Base-by-base conservation (phyloP, 2,329 filamentous ascomycete species). In the Arthrobotrys pseudoclavata region DNA sequence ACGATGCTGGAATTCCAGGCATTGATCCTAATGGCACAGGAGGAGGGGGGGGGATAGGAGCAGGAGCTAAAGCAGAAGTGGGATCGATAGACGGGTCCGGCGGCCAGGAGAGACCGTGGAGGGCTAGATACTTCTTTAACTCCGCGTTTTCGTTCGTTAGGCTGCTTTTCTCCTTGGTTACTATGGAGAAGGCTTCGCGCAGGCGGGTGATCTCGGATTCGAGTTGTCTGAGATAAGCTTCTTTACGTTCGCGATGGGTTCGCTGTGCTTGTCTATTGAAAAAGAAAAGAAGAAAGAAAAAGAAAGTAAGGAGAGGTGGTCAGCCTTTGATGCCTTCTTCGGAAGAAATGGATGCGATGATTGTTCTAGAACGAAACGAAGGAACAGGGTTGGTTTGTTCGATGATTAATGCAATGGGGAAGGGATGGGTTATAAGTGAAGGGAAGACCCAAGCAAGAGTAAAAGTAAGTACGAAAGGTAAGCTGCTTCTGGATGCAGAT, bases 201-300 rank as follows among this genome's bases (percentile, higher is more conserved):
- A 98, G 86, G 60, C 93, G 91, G 20, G 96, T 87, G 4, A 98
- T 92, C 84, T 98, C 94, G 82, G 95, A 91, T 84, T 99, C 96
- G 15, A 98, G 88, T 10, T 92, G 90, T 84, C 96, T 96, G 86
- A 97, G 96, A 84, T 98, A 98, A 81, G 94, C 88, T 84, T 98
- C 96, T 84, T 98, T 98, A 80, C 96, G 90, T 85, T 98, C 96
- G 69, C 96, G 93, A 84, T 99, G 96, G 18, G 96, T 98, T 83
- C 96, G 91, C 84, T 98, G 96, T 31, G 96, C 96, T 85, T 98
- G 95, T 79, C 96, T 89, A 83, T 98, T 71, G 61, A 61, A 67
- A 63, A 66, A 34, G 31, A 34, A 67, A 77, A 67, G 62, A 66
- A 67, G 71, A 62, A 40, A 40, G 61, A 67, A 52, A 20, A 63